Conservation (phyloP, 371 early-diverging fungal species). For the Mycotypha africana region DNA sequence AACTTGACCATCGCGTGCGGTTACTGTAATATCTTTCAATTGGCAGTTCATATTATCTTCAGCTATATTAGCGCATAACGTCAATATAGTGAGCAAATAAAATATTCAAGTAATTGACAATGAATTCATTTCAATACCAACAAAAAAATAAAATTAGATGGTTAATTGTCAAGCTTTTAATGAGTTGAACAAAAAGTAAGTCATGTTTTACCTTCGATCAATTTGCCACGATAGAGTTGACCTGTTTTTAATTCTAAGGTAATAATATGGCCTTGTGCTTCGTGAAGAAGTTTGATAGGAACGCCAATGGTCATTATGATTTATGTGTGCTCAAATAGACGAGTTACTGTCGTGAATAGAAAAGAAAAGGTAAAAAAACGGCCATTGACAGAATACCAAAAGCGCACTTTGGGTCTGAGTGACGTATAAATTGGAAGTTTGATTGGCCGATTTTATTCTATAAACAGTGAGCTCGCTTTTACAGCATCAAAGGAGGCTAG, state of each 20-base stretch:
- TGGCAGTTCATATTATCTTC: slow-evolving; percentile 99
- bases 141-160: too few species aligned
- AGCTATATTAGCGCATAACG: slow-evolving; percentile 43
- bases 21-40: slow-evolving; percentile 88
- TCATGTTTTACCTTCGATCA: slow-evolving; percentile 69
- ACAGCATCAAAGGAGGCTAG: too few species aligned
- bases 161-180: too few species aligned
- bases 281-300: slow-evolving; percentile 95
- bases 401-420: too few species aligned
- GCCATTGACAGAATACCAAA: too few species aligned
- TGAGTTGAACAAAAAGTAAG: not conserved
- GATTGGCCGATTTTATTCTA: too few species aligned
- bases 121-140: too few species aligned
- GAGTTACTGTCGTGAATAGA: too few species aligned
- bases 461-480: too few species aligned
- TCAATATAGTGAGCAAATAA: not conserved
- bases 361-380: too few species aligned
- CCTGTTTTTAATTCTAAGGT: slow-evolving; percentile 94
- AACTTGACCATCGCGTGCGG: slow-evolving; percentile 87
- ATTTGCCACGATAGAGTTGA: slow-evolving; percentile 89
- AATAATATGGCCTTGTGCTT: slow-evolving; percentile 95
- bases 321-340: too few species aligned
- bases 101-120: not conserved
- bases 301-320: slow-evolving; percentile 91
- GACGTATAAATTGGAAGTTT: too few species aligned